Evolutionary conservation across 176 grass and related monocot species (phyloP).

Genomic region (Saccharum spontaneum): DNA sequence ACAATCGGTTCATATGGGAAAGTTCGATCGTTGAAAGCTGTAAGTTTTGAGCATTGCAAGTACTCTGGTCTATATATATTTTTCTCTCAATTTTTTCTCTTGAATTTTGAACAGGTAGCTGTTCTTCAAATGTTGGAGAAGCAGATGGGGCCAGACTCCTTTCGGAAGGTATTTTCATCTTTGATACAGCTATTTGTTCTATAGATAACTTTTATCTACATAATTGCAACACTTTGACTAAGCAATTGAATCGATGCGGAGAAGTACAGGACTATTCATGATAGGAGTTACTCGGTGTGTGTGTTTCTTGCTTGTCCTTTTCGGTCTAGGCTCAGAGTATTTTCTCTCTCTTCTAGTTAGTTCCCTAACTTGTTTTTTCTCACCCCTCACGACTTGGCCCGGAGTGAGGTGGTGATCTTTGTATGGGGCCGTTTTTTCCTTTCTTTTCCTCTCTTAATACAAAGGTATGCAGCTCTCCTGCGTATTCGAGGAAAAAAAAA

Average conservation of each 20-base stretch:
- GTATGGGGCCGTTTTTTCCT: too few relatives aligned
- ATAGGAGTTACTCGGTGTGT: background rate
- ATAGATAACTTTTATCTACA: constrained; percentile 17
- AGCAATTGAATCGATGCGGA: background rate
- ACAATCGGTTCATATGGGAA: constrained; percentile 89
- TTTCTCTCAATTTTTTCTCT: constrained; percentile 33
- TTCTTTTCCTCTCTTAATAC: too few relatives aligned
- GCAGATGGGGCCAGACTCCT: constrained; percentile 95
- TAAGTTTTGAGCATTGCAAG: constrained; percentile 48
- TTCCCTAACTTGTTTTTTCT: too few relatives aligned
- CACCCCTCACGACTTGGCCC: too few relatives aligned
- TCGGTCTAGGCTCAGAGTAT: too few relatives aligned
- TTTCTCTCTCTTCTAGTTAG: too few relatives aligned
- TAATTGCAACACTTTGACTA: constrained; percentile 21
- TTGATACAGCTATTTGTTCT: background rate
- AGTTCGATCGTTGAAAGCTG: constrained; percentile 93
- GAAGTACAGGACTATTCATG: background rate
- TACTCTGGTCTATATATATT: constrained; percentile 18
- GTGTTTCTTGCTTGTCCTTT: too few relatives aligned
- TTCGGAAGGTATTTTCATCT: constrained; percentile 64
- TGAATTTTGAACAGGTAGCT: constrained; percentile 58
- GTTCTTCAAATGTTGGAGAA: constrained; percentile 99
- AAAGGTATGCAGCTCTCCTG: too few relatives aligned
- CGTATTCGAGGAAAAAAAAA: too few relatives aligned
- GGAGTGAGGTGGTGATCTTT: too few relatives aligned